phyloP scores from a whole-genome alignment of 1,284 basidiomycete genomes.

The Ganoderma lingzhi region DNA sequence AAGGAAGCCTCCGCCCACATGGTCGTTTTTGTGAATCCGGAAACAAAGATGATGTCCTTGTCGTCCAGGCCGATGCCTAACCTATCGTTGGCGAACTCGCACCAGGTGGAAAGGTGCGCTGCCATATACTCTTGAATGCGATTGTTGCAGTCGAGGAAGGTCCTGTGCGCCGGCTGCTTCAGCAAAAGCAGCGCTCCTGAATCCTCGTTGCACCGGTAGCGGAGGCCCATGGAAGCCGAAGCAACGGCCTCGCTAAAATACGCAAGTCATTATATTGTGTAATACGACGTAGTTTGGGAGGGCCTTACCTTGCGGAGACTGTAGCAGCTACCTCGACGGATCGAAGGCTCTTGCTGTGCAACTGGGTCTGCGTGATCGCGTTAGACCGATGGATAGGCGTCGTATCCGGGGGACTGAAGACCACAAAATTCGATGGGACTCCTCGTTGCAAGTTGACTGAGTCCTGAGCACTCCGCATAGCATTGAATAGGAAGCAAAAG shows the following conservation, averaged over 20 bases:
- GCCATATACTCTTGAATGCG: conserved; percentile 17
- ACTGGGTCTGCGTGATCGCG: conserved; percentile 10
- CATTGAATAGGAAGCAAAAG: conserved; percentile 11
- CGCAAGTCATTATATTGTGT: no score
- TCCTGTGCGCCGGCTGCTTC: conserved; percentile 10
- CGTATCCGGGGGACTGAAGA: not conserved
- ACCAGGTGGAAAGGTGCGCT: conserved; percentile 9
- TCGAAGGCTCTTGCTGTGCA: conserved; percentile 20
- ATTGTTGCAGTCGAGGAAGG: not conserved
- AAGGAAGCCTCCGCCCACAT: conserved; percentile 27
- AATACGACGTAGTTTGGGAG: not conserved
- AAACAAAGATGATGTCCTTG: conserved; percentile 31
- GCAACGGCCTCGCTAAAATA: not conserved
- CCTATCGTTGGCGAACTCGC: conserved; percentile 8
- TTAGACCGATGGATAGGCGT: not conserved
- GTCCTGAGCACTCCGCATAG: not conserved
- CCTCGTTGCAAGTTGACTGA: conserved; percentile 9
- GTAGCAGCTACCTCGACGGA: not conserved
- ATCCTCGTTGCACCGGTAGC: conserved; percentile 16
- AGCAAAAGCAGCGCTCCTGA: conserved; percentile 19
- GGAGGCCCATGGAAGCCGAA: not conserved
- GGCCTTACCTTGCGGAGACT: conserved; percentile 4
- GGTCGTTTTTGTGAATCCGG: conserved; percentile 28
- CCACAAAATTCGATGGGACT: conserved; percentile 3
- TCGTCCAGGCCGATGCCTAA: conserved; percentile 13